These are phyloP conservation scores for Phialocephala subalpina DNA, from an alignment of 2,329 filamentous ascomycete genomes.

Conservation along the genomic window DNA sequence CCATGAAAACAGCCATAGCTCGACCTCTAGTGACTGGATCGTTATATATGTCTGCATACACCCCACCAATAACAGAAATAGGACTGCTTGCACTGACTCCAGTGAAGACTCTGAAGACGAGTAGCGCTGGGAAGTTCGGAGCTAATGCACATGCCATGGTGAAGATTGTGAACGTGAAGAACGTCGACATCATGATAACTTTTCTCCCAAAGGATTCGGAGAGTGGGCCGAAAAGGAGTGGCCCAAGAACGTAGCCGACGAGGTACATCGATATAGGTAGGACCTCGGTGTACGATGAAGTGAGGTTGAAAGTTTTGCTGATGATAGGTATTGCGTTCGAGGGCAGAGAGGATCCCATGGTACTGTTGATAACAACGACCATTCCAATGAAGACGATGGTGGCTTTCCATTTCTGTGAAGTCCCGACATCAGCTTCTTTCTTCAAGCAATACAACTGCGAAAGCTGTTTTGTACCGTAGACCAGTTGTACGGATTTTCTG, in stretches of 20 bases:
- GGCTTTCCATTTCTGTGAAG: conserved; percentile 58
- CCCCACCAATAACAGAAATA: conserved; percentile 68
- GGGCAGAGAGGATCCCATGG: conserved; percentile 70
- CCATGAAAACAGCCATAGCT: conserved; percentile 71
- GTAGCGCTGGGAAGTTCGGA: conserved; percentile 66
- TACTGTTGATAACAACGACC: conserved; percentile 71
- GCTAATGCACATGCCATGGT: conserved; percentile 70
- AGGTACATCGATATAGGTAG: conserved; percentile 71
- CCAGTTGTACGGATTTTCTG: conserved; percentile 44
- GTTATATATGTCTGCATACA: conserved; percentile 72
- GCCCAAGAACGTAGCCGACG: conserved; percentile 65
- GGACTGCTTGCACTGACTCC: conserved; percentile 65
- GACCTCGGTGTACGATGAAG: conserved; percentile 48
- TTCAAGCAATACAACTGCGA: not conserved
- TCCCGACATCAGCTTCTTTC: not conserved
- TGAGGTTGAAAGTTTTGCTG: conserved; percentile 62
- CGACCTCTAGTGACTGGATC: conserved; percentile 63
- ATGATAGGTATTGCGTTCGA: conserved; percentile 69
- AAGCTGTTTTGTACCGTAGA: conserved; percentile 31
- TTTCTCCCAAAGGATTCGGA: conserved; percentile 70
- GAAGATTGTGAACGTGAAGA: conserved; percentile 73
- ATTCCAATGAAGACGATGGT: conserved; percentile 63
- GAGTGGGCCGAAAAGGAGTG: conserved; percentile 69
- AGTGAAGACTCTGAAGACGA: conserved; percentile 69
- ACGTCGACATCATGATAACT: conserved; percentile 67